Percentiles rank a stretch among this genome's conserved stretches.
Evolutionary conservation across 2,329 filamentous ascomycete genomes (phyloP).

Genomic region (Whalleya microplaca): DNA sequence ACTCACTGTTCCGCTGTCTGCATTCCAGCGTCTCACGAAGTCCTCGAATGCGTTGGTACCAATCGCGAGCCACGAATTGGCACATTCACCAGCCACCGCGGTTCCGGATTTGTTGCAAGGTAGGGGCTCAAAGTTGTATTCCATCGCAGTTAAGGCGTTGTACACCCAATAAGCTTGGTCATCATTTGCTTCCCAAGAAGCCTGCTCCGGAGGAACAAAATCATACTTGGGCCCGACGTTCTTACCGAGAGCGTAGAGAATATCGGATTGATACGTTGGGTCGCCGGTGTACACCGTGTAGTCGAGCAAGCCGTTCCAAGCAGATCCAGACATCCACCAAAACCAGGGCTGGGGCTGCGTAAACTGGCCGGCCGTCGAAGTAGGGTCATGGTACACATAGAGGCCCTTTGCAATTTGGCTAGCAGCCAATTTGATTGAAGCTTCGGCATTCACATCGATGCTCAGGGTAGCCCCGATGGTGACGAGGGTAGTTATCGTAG

Average conservation of each 20-base stretch:
- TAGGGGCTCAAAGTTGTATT: constrained; percentile 45
- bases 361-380: constrained; percentile 38
- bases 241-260: constrained; percentile 25
- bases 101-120: constrained; percentile 32
- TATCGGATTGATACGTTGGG: constrained; percentile 30
- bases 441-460: constrained; percentile 27
- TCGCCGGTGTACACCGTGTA: constrained; percentile 32
- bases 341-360: constrained; percentile 39
- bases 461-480: constrained; percentile 26
- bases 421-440: constrained; percentile 33
- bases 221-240: constrained; percentile 32
- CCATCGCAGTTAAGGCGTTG: constrained; percentile 50
- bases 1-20: constrained; percentile 52
- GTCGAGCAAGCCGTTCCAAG: constrained; percentile 35
- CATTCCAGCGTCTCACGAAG: constrained; percentile 50
- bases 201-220: constrained; percentile 28
- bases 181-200: constrained; percentile 45
- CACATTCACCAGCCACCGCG: constrained; percentile 40
- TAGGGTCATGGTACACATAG: constrained; percentile 35
- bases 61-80: constrained; percentile 51
- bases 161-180: constrained; percentile 56
- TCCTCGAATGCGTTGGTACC: constrained; percentile 59
- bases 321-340: constrained; percentile 41
- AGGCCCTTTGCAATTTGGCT: constrained; percentile 34
- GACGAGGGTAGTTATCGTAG: constrained; percentile 19